These are phyloP conservation scores for Fusarium piperis DNA, from an alignment of 2,329 filamentous ascomycete species.

Conservation along the genomic window DNA sequence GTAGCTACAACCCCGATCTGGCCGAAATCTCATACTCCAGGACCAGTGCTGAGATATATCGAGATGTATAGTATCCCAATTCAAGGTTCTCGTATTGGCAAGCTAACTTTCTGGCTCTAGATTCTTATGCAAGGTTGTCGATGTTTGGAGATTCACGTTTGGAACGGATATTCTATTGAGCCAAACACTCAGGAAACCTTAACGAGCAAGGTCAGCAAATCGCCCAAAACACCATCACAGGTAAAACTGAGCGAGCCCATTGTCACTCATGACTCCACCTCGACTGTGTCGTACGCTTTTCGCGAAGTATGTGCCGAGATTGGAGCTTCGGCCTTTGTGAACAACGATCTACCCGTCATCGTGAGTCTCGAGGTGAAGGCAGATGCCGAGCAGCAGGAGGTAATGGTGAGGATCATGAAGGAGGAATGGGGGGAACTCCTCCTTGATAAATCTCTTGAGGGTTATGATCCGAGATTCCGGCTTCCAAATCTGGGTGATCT, in stretches of 20 bases:
- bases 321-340: constrained; percentile 78
- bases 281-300: constrained; percentile 85
- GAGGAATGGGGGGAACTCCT: constrained; percentile 83
- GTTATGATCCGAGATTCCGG: constrained; percentile 53
- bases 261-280: constrained; percentile 83
- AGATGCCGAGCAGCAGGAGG: constrained; percentile 80
- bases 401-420: constrained; percentile 94
- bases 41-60: constrained; percentile 81
- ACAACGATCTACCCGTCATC: constrained; percentile 82
- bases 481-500: constrained; percentile 78
- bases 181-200: neutral
- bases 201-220: neutral
- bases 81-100: too few species aligned
- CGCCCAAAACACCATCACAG: neutral
- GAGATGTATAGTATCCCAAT: constrained; percentile 54
- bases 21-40: constrained; percentile 84
- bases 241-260: constrained; percentile 60
- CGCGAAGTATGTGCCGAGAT: constrained; percentile 86
- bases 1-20: constrained; percentile 93
- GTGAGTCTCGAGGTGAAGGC: constrained; percentile 93
- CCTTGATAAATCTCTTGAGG: constrained; percentile 58
- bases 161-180: constrained; percentile 70
- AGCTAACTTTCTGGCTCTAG: neutral
- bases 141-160: constrained; percentile 94
- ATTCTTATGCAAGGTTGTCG: constrained; percentile 79